Base-by-base conservation (phyloP, 352 stramenopile species). In the Globisporangium viniferum region DNA sequence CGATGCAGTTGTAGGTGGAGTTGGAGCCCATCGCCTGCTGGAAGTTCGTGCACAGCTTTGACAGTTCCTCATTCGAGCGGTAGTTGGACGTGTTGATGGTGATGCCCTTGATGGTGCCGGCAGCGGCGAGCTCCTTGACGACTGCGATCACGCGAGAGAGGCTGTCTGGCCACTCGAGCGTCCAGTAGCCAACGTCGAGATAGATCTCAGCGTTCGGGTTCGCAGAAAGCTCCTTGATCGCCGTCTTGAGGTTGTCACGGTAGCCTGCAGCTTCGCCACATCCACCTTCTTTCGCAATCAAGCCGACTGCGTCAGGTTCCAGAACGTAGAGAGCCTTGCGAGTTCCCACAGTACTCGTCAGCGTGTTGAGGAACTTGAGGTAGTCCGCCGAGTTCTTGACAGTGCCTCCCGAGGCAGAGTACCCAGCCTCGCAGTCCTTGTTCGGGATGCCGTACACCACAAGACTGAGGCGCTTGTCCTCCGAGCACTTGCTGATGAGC, bases 41-140 rank as follows among this genome's bases (percentile, higher is more conserved):
- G 66, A 92, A 93, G 58, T 74, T 88, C 35, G 54, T 69, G 68
- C 83, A 93, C 4, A 90, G 67, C 18, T 64, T 68, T 5, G 77
- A 66, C 10, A 93, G 70, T 24, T 81, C 73, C 54, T 54, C 65
- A 24, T 71, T 89, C 5, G 80, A 78, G 63, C 83, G 83, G 60
- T 91, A 93, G 75, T 93, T 93, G 67, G 79, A 90, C 18, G 86
- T 91, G 78, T 93, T 92, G 59, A 93, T 77, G 44, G 77, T 75
- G 63, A 93, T 91, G 15, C 83, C 85, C 67, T 89, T 88, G 53
- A 93, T 57, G 5, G 58, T 53, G 0, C 72, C 74, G 6, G 70
- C 68, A 18, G 62, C 24, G 10, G 62, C 54, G 29, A 91, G 69
- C 44, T 83, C 61, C 65, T 85, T 82, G 62, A 89, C 71, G 7